Conservation (phyloP, 2,329 filamentous ascomycete species). For the Didymella segeticola region DNA sequence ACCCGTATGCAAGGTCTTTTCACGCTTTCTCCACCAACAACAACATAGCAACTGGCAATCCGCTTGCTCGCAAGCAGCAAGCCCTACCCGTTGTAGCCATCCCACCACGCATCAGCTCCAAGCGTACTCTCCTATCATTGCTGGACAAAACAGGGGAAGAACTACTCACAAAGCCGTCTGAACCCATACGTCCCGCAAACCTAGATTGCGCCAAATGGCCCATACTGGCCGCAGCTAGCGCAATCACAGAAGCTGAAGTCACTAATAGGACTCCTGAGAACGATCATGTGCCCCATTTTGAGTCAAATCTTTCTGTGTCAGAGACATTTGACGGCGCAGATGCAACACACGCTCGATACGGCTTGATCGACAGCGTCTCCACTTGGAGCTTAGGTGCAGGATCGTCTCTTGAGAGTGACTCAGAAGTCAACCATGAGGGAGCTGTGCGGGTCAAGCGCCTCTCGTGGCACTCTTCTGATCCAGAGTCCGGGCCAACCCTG, state of each 20-base stretch:
- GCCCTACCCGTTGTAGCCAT: not conserved
- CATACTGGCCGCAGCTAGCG: conserved; percentile 3
- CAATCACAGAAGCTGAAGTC: not conserved
- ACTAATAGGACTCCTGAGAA: not conserved
- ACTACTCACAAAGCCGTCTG: not conserved
- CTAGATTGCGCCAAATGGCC: conserved; percentile 23
- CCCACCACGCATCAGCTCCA: conserved; percentile 27
- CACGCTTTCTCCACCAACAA: conserved; percentile 21
- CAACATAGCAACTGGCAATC: conserved; percentile 13
- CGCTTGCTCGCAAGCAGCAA: conserved; percentile 9
- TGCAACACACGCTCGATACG: not conserved
- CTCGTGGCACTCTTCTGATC: conserved; percentile 23
- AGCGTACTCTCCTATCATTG: conserved; percentile 22
- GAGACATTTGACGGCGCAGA: not conserved
- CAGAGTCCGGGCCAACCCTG: conserved; percentile 26
- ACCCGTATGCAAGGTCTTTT: conserved; percentile 12
- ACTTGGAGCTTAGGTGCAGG: conserved; percentile 13
- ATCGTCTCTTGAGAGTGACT: conserved; percentile 12
- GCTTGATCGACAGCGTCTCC: conserved; percentile 10
- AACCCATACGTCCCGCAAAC: conserved; percentile 1
- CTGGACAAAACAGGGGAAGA: not conserved
- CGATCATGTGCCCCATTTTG: not conserved
- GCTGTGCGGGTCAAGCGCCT: conserved; percentile 29
- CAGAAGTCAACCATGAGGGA: conserved; percentile 3
- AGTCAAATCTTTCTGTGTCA: not conserved